phyloP scores from a whole-genome alignment of 2,329 filamentous ascomycete species.

The Cladophialophora psammophila region DNA sequence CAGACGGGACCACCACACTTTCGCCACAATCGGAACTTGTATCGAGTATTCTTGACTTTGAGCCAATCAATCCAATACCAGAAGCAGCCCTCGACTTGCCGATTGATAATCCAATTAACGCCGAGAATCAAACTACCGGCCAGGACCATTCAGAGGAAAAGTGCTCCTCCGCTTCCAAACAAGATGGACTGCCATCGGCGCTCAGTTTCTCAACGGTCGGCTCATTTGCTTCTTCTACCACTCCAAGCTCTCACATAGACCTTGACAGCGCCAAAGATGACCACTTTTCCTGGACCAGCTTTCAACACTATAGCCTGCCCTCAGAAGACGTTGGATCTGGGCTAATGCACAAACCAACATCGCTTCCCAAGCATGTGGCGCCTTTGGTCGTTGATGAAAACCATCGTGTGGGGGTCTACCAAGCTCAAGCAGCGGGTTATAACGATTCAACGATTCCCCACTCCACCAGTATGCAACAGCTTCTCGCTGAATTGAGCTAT shows the following conservation, averaged over 20 bases:
- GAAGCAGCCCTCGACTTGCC: constrained; percentile 13
- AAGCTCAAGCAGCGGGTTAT: constrained; percentile 14
- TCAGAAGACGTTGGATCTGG: constrained; percentile 31
- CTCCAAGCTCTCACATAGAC: constrained; percentile 32
- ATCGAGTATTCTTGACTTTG: constrained; percentile 35
- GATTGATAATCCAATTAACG: not conserved
- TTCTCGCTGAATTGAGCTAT: constrained; percentile 61
- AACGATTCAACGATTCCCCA: constrained; percentile 39
- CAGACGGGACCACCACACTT: constrained; percentile 44
- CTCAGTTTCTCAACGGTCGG: constrained; percentile 50
- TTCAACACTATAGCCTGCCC: constrained; percentile 40
- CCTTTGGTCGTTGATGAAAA: constrained; percentile 30
- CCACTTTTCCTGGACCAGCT: constrained; percentile 30
- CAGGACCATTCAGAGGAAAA: constrained; percentile 27
- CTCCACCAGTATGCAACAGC: constrained; percentile 54
- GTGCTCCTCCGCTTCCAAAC: constrained; percentile 40
- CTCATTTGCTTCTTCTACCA: constrained; percentile 41
- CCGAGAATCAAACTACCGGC: constrained; percentile 6
- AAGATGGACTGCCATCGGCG: constrained; percentile 39
- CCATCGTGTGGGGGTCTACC: constrained; percentile 33
- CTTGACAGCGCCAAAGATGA: constrained; percentile 26
- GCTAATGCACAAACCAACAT: constrained; percentile 32
- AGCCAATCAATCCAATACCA: constrained; percentile 31
- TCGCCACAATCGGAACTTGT: constrained; percentile 40
- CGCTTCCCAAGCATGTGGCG: constrained; percentile 4